Evolutionary conservation across 805 yeast genomes (phyloP).

Genomic region (Saturnispora hagleri): DNA sequence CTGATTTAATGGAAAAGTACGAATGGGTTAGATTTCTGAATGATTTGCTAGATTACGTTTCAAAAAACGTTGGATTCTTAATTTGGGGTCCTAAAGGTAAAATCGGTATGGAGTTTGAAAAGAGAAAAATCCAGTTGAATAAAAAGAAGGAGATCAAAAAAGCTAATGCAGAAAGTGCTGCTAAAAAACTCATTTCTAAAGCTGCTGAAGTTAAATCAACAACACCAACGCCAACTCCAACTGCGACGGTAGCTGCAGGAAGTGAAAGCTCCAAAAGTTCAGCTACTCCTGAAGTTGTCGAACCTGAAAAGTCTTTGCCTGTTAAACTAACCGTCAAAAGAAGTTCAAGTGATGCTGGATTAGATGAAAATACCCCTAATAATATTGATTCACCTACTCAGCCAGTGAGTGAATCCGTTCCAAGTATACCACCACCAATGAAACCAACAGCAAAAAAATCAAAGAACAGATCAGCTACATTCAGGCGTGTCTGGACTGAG

Average conservation of each 20-base stretch:
- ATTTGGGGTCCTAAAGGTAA: constrained; percentile 52
- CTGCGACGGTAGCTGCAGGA: neutral
- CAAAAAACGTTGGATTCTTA: constrained; percentile 61
- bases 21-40: constrained; percentile 81
- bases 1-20: constrained; percentile 57
- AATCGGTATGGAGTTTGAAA: constrained; percentile 20
- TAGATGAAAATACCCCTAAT: neutral
- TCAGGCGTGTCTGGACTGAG: constrained; percentile 73
- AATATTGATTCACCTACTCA: neutral
- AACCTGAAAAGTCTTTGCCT: neutral
- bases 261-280: neutral
- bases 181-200: neutral
- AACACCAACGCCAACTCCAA: neutral
- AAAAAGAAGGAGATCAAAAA: neutral
- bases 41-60: constrained; percentile 68
- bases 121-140: neutral
- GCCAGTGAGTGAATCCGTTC: neutral
- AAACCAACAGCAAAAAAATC: constrained; percentile 6
- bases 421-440: neutral
- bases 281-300: neutral
- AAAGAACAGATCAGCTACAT: constrained; percentile 22
- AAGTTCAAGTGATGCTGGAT: constrained; percentile 2
- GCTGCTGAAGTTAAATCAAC: neutral
- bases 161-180: neutral
- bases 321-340: neutral